A percentile compares a stretch with the other conserved stretches of the same genome.
Evolutionary conservation across 116 monocot species (phyloP).

Genomic region (Papilionanthe hybrid): DNA sequence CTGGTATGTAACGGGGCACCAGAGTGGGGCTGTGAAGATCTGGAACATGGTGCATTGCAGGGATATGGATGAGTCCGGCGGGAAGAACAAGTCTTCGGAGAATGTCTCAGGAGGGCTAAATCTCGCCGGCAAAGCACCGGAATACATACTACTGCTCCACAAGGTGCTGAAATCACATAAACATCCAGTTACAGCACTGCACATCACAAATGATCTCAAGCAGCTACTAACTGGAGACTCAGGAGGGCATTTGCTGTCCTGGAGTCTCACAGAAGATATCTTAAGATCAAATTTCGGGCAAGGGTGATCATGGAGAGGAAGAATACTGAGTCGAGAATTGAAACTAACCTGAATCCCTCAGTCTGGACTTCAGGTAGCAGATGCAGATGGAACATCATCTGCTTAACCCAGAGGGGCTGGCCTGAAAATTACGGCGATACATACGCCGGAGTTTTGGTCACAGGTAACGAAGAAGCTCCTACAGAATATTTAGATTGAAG

Average conservation of each 20-base stretch:
- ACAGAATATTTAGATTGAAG: not conserved
- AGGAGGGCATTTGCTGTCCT: no score
- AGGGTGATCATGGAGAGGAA: conserved; percentile 16
- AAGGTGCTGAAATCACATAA: conserved; percentile 40
- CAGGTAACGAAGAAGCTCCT: not conserved
- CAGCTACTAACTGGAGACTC: no score
- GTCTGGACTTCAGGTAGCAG: not conserved
- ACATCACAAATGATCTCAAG: no score
- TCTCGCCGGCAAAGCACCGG: conserved; percentile 29
- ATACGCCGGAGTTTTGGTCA: not conserved
- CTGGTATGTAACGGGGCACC: conserved; percentile 96
- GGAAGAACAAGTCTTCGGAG: conserved; percentile 20
- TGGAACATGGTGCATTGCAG: conserved; percentile 93
- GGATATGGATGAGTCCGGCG: conserved; percentile 20
- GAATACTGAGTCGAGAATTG: not conserved
- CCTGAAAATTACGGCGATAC: not conserved
- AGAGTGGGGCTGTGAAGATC: conserved; percentile 97
- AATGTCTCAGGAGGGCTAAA: conserved; percentile 26
- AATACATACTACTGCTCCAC: conserved; percentile 69
- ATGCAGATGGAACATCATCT: not conserved
- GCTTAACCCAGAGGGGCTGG: conserved; percentile 15
- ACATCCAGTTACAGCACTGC: no score
- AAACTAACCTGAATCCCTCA: conserved; percentile 4
- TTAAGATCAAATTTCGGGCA: conserved; percentile 33
- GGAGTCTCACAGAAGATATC: conserved; percentile 15